These are phyloP conservation scores for Calocera viscosa DNA, from an alignment of 768 basidiomycete genomes.

Conservation along the genomic window DNA sequence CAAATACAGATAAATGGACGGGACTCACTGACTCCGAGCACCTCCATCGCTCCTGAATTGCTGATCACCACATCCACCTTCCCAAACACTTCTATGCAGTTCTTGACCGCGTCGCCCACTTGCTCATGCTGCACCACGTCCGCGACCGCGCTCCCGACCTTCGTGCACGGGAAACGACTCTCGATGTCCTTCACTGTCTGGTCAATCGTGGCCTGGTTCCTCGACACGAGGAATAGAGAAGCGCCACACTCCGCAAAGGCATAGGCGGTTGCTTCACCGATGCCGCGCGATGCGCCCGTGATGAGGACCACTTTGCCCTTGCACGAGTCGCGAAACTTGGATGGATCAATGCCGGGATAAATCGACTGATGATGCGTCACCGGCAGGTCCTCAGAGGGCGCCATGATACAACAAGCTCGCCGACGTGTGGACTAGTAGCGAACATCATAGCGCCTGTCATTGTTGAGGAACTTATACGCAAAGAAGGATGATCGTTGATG, in stretches of 20 bases:
- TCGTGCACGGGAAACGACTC: constrained; percentile 1
- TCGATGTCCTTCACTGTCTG: constrained; percentile 17
- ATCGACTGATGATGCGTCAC: constrained; percentile 2
- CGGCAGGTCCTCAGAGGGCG: constrained; percentile 1
- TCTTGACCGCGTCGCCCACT: constrained; percentile 21
- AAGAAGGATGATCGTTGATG: not conserved
- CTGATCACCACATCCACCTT: constrained; percentile 24
- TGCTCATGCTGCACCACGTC: constrained; percentile 22
- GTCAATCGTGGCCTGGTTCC: constrained; percentile 14
- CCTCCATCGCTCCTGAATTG: constrained; percentile 20
- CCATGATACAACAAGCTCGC: not conserved
- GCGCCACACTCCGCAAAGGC: constrained; percentile 24
- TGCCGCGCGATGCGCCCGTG: constrained; percentile 23
- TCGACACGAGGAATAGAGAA: constrained; percentile 21
- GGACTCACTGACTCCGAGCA: constrained; percentile 7
- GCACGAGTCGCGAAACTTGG: constrained; percentile 18
- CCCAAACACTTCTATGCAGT: constrained; percentile 21
- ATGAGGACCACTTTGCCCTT: constrained; percentile 24
- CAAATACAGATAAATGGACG: not conserved
- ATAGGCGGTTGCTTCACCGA: constrained; percentile 22
- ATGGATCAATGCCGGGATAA: constrained; percentile 22
- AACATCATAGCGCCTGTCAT: not conserved
- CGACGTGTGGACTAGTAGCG: not conserved
- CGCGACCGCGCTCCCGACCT: constrained; percentile 21
- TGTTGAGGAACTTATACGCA: not conserved